A percentile compares a stretch with the other conserved stretches of the same genome.
Conservation (phyloP, 2,329 filamentous ascomycete genomes). For the Fusarium falciforme region DNA sequence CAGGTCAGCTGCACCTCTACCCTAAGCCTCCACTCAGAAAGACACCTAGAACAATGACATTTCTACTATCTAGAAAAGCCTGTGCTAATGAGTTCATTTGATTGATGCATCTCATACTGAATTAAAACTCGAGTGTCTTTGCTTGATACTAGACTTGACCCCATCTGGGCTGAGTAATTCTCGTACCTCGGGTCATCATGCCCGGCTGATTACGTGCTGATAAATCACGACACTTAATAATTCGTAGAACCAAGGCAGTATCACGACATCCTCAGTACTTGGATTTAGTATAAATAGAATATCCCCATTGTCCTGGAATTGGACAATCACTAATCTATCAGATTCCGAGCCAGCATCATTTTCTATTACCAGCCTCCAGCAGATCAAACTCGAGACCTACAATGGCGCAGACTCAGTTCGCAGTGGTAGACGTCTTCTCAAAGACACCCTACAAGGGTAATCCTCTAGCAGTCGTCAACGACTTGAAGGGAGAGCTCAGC, state of each 20-base stretch:
- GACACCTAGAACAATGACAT: background rate
- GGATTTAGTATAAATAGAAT: background rate
- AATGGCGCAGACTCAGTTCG: background rate
- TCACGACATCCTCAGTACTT: background rate
- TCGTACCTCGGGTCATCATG: background rate
- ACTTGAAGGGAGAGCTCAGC: conserved; percentile 15
- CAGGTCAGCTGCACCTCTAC: background rate
- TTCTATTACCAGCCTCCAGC: background rate
- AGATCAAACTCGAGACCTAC: background rate
- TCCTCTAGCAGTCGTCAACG: conserved; percentile 35
- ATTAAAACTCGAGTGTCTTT: background rate
- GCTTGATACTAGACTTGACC: background rate
- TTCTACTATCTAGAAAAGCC: background rate
- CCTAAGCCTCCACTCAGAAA: background rate
- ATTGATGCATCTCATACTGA: background rate
- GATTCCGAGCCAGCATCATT: background rate
- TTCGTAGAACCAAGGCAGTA: background rate
- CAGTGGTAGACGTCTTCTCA: conserved; percentile 36
- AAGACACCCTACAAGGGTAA: conserved; percentile 32
- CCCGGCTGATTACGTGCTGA: background rate
- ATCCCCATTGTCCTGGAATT: background rate
- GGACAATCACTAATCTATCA: rapidly evolving
- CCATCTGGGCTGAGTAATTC: background rate
- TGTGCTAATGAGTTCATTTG: no score
- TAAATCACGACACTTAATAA: background rate